Evolutionary conservation across 345 rosid genomes (phyloP).

Genomic region (thale cress (Arabidopsis thaliana)): TAIR10.1 NC_003071.7:223001-223500

Average conservation of each 20-base stretch:
- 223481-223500: conserved; percentile 9
- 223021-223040: conserved; percentile 89
- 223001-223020: conserved; percentile 89
- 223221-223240: conserved; percentile 10
- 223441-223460: neutral
- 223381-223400: conserved; percentile 24
- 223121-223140: conserved; percentile 39
- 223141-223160: conserved; percentile 79
- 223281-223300: conserved; percentile 6
- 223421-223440: conserved; percentile 21
- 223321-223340: conserved; percentile 36
- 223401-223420: conserved; percentile 8
- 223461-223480: conserved; percentile 4
- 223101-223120: conserved; percentile 9
- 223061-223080: conserved; percentile 8
- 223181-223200: conserved; percentile 49
- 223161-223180: conserved; percentile 73
- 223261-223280: conserved; percentile 23
- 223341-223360: conserved; percentile 15
- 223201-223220: neutral
- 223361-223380: conserved; percentile 19
- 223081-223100: neutral
- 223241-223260: neutral
- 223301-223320: conserved; percentile 13
- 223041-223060: conserved; percentile 44